Conservation (phyloP, 768 basidiomycete species). For the Holtermanniella nyarrowii region DNA sequence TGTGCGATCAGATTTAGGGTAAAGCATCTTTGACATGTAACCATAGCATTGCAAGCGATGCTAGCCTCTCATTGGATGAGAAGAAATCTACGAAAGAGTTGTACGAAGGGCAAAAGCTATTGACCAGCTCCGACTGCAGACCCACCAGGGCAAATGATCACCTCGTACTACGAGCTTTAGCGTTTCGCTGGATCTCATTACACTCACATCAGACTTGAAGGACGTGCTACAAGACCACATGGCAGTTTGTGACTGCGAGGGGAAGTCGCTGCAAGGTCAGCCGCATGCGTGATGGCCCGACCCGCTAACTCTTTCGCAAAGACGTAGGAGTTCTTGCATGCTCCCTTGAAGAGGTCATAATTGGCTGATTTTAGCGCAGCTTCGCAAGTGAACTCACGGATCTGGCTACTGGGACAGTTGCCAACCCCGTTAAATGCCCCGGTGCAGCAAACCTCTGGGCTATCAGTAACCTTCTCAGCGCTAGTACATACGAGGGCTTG, state of each 20-base stretch:
- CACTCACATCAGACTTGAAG: background rate
- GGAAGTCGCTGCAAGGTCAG: background rate
- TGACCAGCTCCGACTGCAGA: too few relatives aligned
- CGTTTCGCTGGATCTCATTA: background rate
- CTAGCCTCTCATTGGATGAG: too few relatives aligned
- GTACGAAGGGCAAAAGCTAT: too few relatives aligned
- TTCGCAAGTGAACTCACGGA: background rate
- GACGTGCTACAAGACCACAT: background rate
- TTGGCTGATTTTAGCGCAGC: background rate
- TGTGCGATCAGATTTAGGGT: too few relatives aligned
- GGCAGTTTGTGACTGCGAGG: background rate
- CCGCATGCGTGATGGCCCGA: background rate
- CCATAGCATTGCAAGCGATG: too few relatives aligned
- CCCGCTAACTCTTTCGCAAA: background rate
- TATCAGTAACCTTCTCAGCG: background rate
- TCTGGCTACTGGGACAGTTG: background rate
- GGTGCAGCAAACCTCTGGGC: background rate
- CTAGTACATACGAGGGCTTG: background rate
- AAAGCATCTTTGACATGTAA: too few relatives aligned
- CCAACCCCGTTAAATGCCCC: background rate
- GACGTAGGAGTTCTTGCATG: background rate
- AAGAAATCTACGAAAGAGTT: too few relatives aligned
- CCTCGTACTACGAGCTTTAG: background rate
- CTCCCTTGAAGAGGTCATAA: background rate
- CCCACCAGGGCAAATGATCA: background rate